Evolutionary conservation across 129 eudicot genomes (phyloP), one percentile per base, ranked within the genome.

Genomic region (Apium graveolens): DNA sequence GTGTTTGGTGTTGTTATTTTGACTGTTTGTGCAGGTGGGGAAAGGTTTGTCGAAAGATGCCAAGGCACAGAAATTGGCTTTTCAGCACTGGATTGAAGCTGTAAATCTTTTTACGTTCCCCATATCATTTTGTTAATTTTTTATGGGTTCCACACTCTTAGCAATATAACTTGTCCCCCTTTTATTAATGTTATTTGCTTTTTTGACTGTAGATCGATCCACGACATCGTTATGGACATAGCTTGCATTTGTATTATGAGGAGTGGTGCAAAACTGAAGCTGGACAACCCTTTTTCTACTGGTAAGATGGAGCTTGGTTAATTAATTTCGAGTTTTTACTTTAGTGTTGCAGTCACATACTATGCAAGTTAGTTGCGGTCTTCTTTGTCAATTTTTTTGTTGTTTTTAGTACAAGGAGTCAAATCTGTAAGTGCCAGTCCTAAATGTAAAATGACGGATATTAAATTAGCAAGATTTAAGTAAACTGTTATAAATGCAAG

Each of bases 11-110:
- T 38, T 55, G 17, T 70, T 49, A 79, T 27, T 80, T 71, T 34
- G 49, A 41, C 35, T 43, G 31, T 43, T 45, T 85, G 84, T 55
- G 62, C 87, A 95, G 98, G 98, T 91, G 85, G 98, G 98, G 9
- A 91, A 90, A 86, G 98, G 98, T 38, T 77, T 95, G 77, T 88
- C 94, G 10, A 65, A 86, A 70, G 98, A 95, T 82, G 85, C 75
- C 84, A 95, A 88, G 80, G 98, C 98, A 49, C 98, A 88, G 71
- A 88, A 87, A 83, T 86, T 95, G 86, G 97, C 97, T 83, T 91
- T 91, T 49, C 92, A 91, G 75, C 98, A 95, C 85, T 95, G 98
- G 98, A 95, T 95, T 88, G 97, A 95, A 84, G 98, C 97, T 51
- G 98, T 95, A 88, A 93, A 85, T 82, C 39, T 78, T 44, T 74